Evolutionary conservation across 441 rosid species (phyloP).

Genomic region (Euphorbia schlechtendalii): DNA sequence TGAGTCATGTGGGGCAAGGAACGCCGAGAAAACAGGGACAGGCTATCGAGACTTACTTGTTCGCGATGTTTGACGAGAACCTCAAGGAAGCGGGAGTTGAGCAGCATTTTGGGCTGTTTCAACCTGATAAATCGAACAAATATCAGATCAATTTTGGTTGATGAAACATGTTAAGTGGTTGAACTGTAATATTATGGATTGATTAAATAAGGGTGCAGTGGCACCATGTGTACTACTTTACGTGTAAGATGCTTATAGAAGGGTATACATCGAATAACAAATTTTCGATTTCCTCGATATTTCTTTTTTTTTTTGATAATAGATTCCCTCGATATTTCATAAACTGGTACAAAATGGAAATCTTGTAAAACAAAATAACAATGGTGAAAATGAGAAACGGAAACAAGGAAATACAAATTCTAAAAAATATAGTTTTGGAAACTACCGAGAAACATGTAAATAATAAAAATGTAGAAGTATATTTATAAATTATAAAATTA

Average conservation of each 20-base stretch:
- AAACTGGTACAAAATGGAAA: no score
- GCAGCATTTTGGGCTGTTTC: conserved; percentile 37
- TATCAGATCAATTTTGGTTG: conserved; percentile 20
- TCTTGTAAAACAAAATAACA: no score
- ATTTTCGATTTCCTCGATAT: neutral
- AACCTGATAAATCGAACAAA: conserved; percentile 29
- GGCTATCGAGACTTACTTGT: conserved; percentile 30
- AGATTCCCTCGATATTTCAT: neutral
- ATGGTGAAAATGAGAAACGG: no score
- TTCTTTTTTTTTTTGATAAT: no score
- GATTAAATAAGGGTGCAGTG: neutral
- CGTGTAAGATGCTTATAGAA: no score
- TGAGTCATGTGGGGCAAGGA: conserved; percentile 29
- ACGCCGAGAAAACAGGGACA: conserved; percentile 34
- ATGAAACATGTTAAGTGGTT: neutral
- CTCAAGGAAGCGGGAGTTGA: conserved; percentile 26
- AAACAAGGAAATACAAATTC: no score
- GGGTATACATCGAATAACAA: no score
- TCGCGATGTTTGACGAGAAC: conserved; percentile 42
- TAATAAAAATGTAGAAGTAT: no score
- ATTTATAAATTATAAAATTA: no score
- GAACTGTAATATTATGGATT: neutral
- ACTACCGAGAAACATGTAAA: no score
- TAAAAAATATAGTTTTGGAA: no score
- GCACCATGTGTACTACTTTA: neutral